Base-by-base conservation (phyloP, 225 moss, liverwort and hornwort species). In the Bryum argenteum region DNA sequence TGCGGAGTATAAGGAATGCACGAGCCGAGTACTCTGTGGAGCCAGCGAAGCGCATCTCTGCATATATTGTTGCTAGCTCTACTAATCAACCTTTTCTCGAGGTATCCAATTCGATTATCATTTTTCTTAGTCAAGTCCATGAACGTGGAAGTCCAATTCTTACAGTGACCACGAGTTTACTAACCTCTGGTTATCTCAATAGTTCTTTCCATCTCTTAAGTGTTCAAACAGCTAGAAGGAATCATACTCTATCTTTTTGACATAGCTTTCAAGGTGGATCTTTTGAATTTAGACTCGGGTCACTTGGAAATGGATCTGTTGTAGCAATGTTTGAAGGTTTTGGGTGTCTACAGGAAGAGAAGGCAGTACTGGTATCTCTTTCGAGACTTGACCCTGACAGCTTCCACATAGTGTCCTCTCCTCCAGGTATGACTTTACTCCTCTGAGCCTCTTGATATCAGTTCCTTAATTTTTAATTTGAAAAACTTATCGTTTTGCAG, bases 21-120 rank as follows among this genome's bases (percentile, higher is more conserved):
- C 79, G 85, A 81, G 88, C 90, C 70, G 87, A 93, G 60, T 87
- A 93, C 55, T 80, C 85, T 37, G 90, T 93, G 60, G 92, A 93
- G 75, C 90, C 90, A 75, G 90, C 87, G 6, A 84, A 81, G 61
- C 85, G 88, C n/a, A 93, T 93, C 60, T 78, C 88, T 63, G 92
- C 88, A 28, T 64, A 80, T 9, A 71, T 93, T 53, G 90, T 90
- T 42, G 87, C 90, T 53, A 83, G 64, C 69, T 56, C 76, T 59
- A 70, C 81, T 59, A 85, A 76, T 60, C 83, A 70, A 44, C 17
- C 66, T 28, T 79, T 70, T 61, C 69, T 89, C 23, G 63, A 65
- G 57, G 92, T 93, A 85, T 28, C 17, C 13, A 8, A 4, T 16
- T 22, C 48, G 58, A 9, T 45, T 40, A 7, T 21, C 12, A 38